Conservation (phyloP, 768 basidiomycete species). For the Lactarius tabidus region DNA sequence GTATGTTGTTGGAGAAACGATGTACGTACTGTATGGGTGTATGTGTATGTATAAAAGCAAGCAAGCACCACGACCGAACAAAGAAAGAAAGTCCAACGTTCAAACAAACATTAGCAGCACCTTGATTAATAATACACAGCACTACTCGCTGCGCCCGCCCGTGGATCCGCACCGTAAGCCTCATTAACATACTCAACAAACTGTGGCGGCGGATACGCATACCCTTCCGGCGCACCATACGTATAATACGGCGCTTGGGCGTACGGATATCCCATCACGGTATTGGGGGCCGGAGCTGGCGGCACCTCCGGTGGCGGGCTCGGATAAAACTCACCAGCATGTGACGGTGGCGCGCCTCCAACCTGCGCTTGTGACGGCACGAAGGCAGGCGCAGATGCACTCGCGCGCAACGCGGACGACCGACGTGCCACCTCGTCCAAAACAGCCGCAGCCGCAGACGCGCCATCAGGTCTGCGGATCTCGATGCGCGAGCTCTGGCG, state of each 20-base stretch:
- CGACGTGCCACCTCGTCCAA: constrained; percentile 14
- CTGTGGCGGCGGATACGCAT: constrained; percentile 13
- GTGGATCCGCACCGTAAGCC: constrained; percentile 13
- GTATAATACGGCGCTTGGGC: constrained; percentile 19
- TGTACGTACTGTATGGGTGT: constrained; percentile 20
- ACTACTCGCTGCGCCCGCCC: neutral
- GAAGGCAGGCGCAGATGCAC: constrained; percentile 11
- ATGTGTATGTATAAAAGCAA: constrained; percentile 11
- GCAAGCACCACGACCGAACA: neutral
- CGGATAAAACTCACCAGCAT: constrained; percentile 31
- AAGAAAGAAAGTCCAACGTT: neutral
- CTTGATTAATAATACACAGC: constrained; percentile 18
- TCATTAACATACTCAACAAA: constrained; percentile 23
- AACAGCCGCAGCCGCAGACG: too few species aligned
- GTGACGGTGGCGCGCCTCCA: constrained; percentile 21
- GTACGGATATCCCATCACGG: constrained; percentile 58
- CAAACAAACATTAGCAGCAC: neutral
- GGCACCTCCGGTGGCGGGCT: constrained; percentile 23
- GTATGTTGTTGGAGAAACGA: neutral
- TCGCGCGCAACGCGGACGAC: constrained; percentile 41
- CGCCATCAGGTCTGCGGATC: constrained; percentile 58
- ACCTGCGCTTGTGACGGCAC: constrained; percentile 11
- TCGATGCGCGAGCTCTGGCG: constrained; percentile 68
- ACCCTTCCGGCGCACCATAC: constrained; percentile 15
- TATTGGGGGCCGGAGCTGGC: constrained; percentile 33